A percentile compares a stretch with the other conserved stretches of the same genome.
Conservation (phyloP, 2,329 filamentous ascomycete species). For the Chaetomiaceae sp. region DNA sequence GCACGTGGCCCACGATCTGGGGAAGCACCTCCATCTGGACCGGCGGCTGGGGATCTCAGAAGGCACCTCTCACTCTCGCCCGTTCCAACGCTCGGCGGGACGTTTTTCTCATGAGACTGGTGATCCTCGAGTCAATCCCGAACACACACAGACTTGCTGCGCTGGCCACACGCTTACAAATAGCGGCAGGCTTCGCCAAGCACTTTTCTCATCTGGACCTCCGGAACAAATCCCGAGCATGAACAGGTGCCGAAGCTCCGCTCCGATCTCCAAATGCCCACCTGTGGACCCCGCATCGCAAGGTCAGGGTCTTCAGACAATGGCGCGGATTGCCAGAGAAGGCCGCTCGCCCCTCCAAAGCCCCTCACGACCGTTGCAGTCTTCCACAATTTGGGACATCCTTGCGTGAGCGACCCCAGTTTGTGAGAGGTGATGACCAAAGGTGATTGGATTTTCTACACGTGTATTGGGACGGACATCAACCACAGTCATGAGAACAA, state of each 20-base stretch:
- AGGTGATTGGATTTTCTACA: neutral
- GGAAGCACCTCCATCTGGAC: no score
- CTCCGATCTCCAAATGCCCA: conserved; percentile 23
- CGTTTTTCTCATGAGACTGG: no score
- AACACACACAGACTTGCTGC: no score
- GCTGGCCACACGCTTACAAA: no score
- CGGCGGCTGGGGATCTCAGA: no score
- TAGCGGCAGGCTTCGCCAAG: neutral
- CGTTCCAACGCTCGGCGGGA: no score
- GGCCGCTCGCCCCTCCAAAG: neutral
- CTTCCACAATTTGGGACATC: no score
- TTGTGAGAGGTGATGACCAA: neutral
- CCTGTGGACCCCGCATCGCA: conserved; percentile 20
- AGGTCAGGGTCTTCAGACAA: neutral
- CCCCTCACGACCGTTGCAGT: neutral
- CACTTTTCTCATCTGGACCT: neutral
- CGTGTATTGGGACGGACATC: neutral
- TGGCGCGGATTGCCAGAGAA: neutral
- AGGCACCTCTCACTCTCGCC: no score
- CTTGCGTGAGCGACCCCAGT: neutral
- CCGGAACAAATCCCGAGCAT: neutral
- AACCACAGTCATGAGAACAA: neutral
- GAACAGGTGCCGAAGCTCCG: conserved; percentile 20
- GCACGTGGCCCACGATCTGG: neutral
- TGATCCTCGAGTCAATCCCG: no score